A percentile compares a stretch with the other conserved stretches of the same genome.
Evolutionary conservation across 75 land plant species (phyloP).

Genomic region (Pinus tabuliformis): DNA sequence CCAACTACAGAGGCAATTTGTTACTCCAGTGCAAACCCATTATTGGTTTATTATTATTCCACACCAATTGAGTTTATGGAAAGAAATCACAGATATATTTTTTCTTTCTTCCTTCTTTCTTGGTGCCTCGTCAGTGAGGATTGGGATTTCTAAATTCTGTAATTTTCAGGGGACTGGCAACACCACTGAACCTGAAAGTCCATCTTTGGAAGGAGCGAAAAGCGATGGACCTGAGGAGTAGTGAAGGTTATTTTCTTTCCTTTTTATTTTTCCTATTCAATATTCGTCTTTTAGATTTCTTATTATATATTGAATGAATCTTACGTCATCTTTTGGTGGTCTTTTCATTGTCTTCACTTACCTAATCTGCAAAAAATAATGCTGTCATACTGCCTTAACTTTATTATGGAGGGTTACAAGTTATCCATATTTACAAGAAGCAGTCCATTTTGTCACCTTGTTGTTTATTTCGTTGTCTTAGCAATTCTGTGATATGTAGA

Average conservation of each 20-base stretch:
- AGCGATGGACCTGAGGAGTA: not conserved
- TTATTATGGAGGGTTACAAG: not conserved
- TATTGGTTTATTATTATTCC: not conserved
- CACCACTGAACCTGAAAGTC: not conserved
- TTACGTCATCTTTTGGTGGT: not conserved
- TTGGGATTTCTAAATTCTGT: not conserved
- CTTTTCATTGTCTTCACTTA: not conserved
- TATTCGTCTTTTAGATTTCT: not conserved
- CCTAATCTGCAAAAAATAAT: no score
- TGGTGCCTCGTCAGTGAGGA: not conserved
- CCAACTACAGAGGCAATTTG: not conserved
- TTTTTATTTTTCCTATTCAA: not conserved
- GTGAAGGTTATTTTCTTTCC: not conserved
- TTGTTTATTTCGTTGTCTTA: not conserved
- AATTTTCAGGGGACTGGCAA: not conserved
- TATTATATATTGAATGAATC: not conserved
- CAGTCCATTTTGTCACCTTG: not conserved
- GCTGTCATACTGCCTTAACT: no score
- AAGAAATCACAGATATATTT: not conserved
- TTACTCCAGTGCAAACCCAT: not conserved
- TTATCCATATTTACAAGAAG: not conserved
- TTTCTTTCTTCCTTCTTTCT: not conserved
- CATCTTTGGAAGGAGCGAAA: constrained; percentile 7
- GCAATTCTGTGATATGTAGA: not conserved
- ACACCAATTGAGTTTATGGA: not conserved